Percentiles rank a stretch among this genome's conserved stretches.
Evolutionary conservation across 2,329 filamentous ascomycete species (phyloP).

Genomic region (Pseudogymnoascus sp.): DNA sequence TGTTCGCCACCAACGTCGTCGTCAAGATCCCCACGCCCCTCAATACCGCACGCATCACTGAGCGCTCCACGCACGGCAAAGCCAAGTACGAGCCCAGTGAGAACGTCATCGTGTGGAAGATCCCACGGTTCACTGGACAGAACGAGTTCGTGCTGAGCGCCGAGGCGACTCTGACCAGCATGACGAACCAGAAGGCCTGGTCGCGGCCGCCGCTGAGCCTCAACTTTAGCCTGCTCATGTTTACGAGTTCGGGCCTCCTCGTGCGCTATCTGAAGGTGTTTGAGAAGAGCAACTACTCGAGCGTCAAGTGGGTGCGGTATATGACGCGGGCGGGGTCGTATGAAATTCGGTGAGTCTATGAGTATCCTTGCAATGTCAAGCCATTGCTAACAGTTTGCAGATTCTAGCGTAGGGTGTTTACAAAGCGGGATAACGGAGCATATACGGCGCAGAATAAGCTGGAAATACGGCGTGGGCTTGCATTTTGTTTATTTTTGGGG

Average conservation of each 20-base stretch:
- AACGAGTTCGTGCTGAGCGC: conserved; percentile 92
- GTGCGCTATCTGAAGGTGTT: conserved; percentile 97
- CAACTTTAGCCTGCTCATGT: conserved; percentile 94
- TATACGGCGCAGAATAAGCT: not conserved
- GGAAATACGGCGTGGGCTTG: not conserved
- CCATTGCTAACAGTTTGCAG: not conserved
- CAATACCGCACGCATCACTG: conserved; percentile 89
- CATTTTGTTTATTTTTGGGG: not conserved
- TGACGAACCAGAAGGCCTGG: conserved; percentile 98
- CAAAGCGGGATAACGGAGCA: conserved; percentile 4
- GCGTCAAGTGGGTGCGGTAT: conserved; percentile 98
- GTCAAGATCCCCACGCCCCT: conserved; percentile 91
- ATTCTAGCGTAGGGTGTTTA: conserved; percentile 3
- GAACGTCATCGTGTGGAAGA: conserved; percentile 99
- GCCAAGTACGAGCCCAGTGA: conserved; percentile 97
- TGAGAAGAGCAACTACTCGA: conserved; percentile 98
- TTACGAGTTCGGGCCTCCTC: conserved; percentile 85
- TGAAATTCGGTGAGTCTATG: conserved; percentile 65
- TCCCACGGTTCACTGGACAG: conserved; percentile 95
- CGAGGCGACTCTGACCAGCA: conserved; percentile 85
- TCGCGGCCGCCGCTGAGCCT: conserved; percentile 84
- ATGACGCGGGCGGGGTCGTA: conserved; percentile 98
- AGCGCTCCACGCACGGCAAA: conserved; percentile 90
- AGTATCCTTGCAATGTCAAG: not conserved
- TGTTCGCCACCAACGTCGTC: conserved; percentile 94